Evolutionary conservation across 2,329 filamentous ascomycete species (phyloP).

Genomic region (Colletotrichum karsti): DNA sequence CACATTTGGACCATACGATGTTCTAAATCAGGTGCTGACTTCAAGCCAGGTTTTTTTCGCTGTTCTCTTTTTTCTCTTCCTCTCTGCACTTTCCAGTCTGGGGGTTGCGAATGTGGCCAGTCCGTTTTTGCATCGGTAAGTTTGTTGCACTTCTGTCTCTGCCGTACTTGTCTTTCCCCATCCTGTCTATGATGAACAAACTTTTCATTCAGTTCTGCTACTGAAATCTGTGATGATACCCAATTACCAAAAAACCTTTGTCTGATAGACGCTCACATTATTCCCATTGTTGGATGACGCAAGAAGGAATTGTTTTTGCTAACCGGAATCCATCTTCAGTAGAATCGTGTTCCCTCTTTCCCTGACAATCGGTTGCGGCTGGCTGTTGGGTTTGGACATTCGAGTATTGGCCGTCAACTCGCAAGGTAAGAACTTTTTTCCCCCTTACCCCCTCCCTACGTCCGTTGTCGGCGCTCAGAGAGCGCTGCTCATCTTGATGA

Average conservation of each 20-base stretch:
- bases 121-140: neutral
- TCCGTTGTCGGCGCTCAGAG: neutral
- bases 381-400: neutral
- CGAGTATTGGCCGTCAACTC: too few relatives aligned
- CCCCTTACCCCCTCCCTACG: neutral
- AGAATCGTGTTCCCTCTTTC: neutral
- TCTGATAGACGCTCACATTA: slow-evolving; percentile 53
- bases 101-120: neutral
- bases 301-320: neutral
- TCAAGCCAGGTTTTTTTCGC: neutral
- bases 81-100: too few relatives aligned
- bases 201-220: slow-evolving; percentile 77
- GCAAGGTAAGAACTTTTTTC: neutral
- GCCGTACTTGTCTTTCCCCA: neutral
- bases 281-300: neutral
- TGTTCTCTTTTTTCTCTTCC: too few relatives aligned
- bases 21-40: neutral
- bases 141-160: neutral
- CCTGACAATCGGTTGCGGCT: neutral
- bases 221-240: slow-evolving; percentile 74
- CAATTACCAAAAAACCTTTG: slow-evolving; percentile 71
- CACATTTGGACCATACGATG: neutral
- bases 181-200: slow-evolving; percentile 71
- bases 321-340: neutral
- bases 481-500: slow-evolving; percentile 46